These are phyloP conservation scores for Geranium incanum DNA, from an alignment of 441 rosid species.

Conservation along the genomic window DNA sequence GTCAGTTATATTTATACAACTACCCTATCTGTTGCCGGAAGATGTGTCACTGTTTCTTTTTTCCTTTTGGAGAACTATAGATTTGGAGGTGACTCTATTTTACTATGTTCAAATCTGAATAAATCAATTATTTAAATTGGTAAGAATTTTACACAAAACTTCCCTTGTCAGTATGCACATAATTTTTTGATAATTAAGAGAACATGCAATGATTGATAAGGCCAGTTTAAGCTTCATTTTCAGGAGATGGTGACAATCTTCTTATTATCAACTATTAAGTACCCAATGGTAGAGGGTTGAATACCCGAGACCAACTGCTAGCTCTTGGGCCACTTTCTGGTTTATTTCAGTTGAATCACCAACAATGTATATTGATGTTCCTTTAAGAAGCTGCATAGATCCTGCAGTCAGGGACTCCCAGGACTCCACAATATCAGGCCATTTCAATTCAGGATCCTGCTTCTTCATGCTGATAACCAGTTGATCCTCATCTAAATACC, in stretches of 20 bases:
- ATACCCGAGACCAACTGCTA: constrained; percentile 83
- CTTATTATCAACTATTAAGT: not conserved
- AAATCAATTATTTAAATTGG: not conserved
- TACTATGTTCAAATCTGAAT: not conserved
- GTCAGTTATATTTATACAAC: not conserved
- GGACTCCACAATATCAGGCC: constrained; percentile 87
- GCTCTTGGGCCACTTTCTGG: constrained; percentile 62
- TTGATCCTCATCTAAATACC: constrained; percentile 77
- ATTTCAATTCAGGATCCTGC: constrained; percentile 70
- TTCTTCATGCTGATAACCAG: constrained; percentile 81
- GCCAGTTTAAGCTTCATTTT: not conserved
- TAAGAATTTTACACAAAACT: not conserved
- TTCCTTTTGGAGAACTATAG: not conserved
- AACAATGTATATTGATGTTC: constrained; percentile 73
- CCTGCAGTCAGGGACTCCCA: constrained; percentile 84
- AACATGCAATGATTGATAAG: not conserved
- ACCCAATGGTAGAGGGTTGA: constrained; percentile 15
- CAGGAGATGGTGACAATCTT: not conserved
- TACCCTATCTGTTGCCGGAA: not conserved
- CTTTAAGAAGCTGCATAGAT: constrained; percentile 68
- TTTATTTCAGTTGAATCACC: constrained; percentile 75
- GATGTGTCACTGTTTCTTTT: not conserved
- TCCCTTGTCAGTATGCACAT: not conserved
- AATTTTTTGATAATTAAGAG: not conserved
- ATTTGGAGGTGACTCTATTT: not conserved